Evolutionary conservation across 108 stramenopile species (phyloP), one percentile per base, ranked within the genome.

Genomic region (Pseudonitzschia multistriata): DNA sequence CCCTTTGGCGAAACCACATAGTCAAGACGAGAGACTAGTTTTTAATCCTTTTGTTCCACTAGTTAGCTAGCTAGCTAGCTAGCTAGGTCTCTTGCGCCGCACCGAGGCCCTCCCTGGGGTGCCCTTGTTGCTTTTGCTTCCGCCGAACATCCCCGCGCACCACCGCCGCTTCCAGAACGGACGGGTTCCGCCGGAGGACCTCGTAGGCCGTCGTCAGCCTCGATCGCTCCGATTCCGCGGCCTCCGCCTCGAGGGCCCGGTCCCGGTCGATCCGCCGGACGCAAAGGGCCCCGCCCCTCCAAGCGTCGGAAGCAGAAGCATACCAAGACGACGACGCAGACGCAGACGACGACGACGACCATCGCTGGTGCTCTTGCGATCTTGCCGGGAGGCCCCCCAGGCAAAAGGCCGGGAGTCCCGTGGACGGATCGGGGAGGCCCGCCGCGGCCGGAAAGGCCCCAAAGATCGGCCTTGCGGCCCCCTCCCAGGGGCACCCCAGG

Each of bases 161-260:
- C n/a, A n/a, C n/a, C n/a, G n/a, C n/a, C n/a, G n/a, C n/a, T n/a
- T 52, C 50, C 25, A 52, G 50, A 24, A 52, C 63, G 25, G 66
- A 48, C 22, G 66, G 66, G 52, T 67, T 50, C 29, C 25, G 22
- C 21, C 66, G 66, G 30, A 67, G 48, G 29, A 67, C 31, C 48
- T 67, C 66, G 35, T 50, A 67, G n/a, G 48, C 48, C 28, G 66
- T 50, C 31, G 29, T 36, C 19, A 67, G 28, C 7, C 5, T 28
- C 48, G 5, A 15, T 19, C 29, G 48, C 3, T 67, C 49, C 14
- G 28, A 31, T 24, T 24, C 15, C 30, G 27, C 21, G 2, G 29
- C 6, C 8, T 49, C 47, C 40, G 30, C 30, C 15, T 52, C 28
- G 17, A 67, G 50, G 15, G 66, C 66, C 28, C 22, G 4, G 24